A percentile compares a stretch with the other conserved stretches of the same genome.
Evolutionary conservation across 2,329 filamentous ascomycete species (phyloP).

Genomic region (Trichophyton verrucosum): DNA sequence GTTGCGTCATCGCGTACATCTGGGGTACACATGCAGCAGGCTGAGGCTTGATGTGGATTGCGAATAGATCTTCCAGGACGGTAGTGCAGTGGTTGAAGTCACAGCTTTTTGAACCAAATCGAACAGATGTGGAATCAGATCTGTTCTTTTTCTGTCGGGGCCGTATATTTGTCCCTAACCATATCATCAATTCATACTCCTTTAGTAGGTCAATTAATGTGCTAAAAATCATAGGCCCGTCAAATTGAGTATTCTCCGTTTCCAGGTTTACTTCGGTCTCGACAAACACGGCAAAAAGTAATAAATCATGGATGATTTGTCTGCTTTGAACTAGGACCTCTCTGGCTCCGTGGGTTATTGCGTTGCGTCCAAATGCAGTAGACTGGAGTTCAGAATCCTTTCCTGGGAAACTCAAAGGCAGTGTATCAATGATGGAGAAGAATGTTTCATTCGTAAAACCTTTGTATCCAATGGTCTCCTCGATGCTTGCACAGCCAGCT

Average conservation of each 20-base stretch:
- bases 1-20: conserved; percentile 32
- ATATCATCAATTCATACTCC: conserved; percentile 56
- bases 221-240: conserved; percentile 45
- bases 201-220: conserved; percentile 57
- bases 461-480: conserved; percentile 46
- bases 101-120: conserved; percentile 11
- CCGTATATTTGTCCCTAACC: conserved; percentile 43
- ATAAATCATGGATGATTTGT: conserved; percentile 65
- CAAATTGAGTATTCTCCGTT: conserved; percentile 54
- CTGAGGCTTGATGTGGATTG: conserved; percentile 32
- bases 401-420: conserved; percentile 32
- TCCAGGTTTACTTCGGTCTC: conserved; percentile 67
- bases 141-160: conserved; percentile 20
- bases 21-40: conserved; percentile 29
- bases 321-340: conserved; percentile 64
- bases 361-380: conserved; percentile 63
- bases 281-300: conserved; percentile 75
- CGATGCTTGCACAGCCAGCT: conserved; percentile 56
- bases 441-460: conserved; percentile 41
- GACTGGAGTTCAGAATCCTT: conserved; percentile 33
- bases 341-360: conserved; percentile 63
- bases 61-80: conserved; percentile 35
- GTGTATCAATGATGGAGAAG: conserved; percentile 37
- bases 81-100: conserved; percentile 20
- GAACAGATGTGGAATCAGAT: conserved; percentile 18